Conservation (phyloP, 768 basidiomycete genomes). For the Wakefieldia striispora region DNA sequence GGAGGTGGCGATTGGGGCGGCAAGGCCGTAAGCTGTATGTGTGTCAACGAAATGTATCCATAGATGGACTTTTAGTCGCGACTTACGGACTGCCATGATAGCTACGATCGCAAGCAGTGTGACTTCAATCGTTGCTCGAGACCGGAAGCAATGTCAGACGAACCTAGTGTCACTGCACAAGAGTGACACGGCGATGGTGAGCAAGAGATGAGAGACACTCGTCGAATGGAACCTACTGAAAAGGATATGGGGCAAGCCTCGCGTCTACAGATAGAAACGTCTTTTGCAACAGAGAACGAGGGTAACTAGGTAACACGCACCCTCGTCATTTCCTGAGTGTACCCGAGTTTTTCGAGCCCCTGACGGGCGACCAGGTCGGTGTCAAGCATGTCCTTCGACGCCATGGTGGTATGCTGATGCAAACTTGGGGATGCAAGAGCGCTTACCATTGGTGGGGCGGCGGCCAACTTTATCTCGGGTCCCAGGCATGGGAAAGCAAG, state of each 20-base stretch:
- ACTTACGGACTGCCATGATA: constrained; percentile 63
- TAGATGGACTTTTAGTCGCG: neutral
- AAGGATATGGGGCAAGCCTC: constrained; percentile 50
- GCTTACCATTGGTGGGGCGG: too few species aligned
- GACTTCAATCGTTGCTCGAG: constrained; percentile 1
- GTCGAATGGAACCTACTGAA: constrained; percentile 42
- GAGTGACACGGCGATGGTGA: neutral
- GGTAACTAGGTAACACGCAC: constrained; percentile 26
- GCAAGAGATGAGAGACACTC: neutral
- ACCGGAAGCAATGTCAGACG: constrained; percentile 1
- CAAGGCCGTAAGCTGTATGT: constrained; percentile 49
- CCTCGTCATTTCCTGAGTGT: constrained; percentile 53
- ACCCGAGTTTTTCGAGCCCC: constrained; percentile 51
- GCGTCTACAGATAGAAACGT: constrained; percentile 33
- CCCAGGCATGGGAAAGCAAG: neutral
- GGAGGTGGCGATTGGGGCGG: constrained; percentile 55
- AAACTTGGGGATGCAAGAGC: neutral
- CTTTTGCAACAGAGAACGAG: neutral
- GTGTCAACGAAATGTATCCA: constrained; percentile 1
- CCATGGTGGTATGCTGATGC: constrained; percentile 9
- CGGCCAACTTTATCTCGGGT: neutral
- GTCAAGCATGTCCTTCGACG: constrained; percentile 10
- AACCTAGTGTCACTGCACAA: constrained; percentile 48
- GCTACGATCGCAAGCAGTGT: constrained; percentile 31
- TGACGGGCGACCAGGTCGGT: constrained; percentile 28